These are phyloP conservation scores for Pulveroboletus sp. DNA, from an alignment of 768 basidiomycete species.

Conservation along the genomic window DNA sequence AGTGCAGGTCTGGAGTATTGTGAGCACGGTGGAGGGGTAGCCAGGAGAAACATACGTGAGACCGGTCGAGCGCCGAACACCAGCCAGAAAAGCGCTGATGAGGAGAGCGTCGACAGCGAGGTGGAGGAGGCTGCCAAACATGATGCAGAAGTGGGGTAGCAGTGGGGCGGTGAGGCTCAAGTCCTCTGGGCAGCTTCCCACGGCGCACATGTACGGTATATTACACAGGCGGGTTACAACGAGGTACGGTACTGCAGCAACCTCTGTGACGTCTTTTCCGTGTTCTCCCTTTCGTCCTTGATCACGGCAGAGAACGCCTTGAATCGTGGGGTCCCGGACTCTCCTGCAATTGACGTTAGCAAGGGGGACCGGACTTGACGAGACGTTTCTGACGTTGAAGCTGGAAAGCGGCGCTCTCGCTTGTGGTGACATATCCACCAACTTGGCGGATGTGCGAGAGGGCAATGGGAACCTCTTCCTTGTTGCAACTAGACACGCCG, in stretches of 20 bases:
- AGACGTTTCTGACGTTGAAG: slow-evolving; percentile 49
- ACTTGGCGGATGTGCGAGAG: slow-evolving; percentile 61
- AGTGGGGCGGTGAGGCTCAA: too few species aligned
- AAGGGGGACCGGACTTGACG: slow-evolving; percentile 7
- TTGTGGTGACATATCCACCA: slow-evolving; percentile 76
- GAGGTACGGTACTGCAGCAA: slow-evolving; percentile 28
- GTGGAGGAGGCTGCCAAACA: slow-evolving; percentile 45
- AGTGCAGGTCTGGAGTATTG: slow-evolving; percentile 56
- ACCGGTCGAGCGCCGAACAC: slow-evolving; percentile 78
- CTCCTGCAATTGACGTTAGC: slow-evolving; percentile 37
- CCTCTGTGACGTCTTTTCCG: slow-evolving; percentile 35
- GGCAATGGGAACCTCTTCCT: slow-evolving; percentile 74
- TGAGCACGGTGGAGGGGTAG: neutral
- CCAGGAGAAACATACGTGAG: slow-evolving; percentile 58
- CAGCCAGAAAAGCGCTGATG: slow-evolving; percentile 77
- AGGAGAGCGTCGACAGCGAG: slow-evolving; percentile 74
- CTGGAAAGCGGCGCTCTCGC: slow-evolving; percentile 77
- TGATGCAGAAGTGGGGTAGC: neutral
- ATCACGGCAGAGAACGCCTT: slow-evolving; percentile 65
- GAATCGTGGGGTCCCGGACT: slow-evolving; percentile 61
- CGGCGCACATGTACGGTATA: neutral
- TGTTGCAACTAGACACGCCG: slow-evolving; percentile 78
- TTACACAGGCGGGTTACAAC: slow-evolving; percentile 5
- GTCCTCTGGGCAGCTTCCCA: slow-evolving; percentile 12
- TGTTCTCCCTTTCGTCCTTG: slow-evolving; percentile 72